Base-by-base conservation (phyloP, 164 flowering plant genomes). In the Litsea cubeba region DNA sequence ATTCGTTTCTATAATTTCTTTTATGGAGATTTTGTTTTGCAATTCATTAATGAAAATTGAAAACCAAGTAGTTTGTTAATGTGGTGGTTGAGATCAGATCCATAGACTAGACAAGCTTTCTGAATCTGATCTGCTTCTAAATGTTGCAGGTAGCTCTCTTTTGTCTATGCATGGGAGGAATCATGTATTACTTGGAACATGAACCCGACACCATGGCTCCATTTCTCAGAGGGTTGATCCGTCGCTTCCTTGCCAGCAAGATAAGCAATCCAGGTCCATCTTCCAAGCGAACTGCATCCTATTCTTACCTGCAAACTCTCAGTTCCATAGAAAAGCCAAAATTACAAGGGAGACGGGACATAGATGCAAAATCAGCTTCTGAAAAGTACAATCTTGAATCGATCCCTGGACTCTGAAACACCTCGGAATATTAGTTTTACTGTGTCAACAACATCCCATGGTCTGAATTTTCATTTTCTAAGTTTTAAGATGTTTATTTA, bases 191-290 rank as follows among this genome's bases (percentile, higher is more conserved):
- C 80, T 78, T 95, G 70, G 99, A 95, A 72, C 85, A 95, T 72
- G 99, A 95, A 79, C 99, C 99, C 17, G 93, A 93, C 69, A 95
- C 97, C 18, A 93, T 95, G 99, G 97, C 99, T 40, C 97, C 97
- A 49, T 90, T 93, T 76, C 88, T 95, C 17, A 83, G 97, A 78
- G 90, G 97, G 50, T 79, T 95, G 58, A 91, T 95, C 22, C 97
- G 95, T 20, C 95, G 99, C 35, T 95, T 95, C 83, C 93, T 95
- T 69, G 93, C 97, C 50, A 93, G 99, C 81, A 85, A 91, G 80
- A 91, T 95, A 18, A 95, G 94, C 87, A 95, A 87, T 77, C 93
- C 96, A 1, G 83, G 79, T 20, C 86, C 88, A 30, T 63, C 92
- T 49, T 71, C 87, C 26, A 80, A 65, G 68, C 85, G 84, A 46